Evolutionary conservation across 768 basidiomycete species (phyloP).

Genomic region (Tephrocybe sp.): DNA sequence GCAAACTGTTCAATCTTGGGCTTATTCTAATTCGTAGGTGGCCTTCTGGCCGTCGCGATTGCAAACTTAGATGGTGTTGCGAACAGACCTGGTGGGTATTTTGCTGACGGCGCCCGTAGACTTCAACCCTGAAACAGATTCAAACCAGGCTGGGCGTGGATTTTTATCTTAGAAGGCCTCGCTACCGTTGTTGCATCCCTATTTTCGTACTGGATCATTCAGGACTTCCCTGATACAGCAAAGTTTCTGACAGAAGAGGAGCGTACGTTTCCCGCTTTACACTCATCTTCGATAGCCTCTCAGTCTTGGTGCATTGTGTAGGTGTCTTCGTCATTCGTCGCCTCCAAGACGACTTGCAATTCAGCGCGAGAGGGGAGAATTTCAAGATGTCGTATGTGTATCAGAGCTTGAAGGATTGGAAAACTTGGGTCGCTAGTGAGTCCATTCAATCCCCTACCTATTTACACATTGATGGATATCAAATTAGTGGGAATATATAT

Average conservation of each 20-base stretch:
- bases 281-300: background rate
- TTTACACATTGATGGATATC: background rate
- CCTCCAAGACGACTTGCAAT: slow-evolving; percentile 62
- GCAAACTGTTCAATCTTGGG: background rate
- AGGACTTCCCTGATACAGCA: slow-evolving; percentile 78
- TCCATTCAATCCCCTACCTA: background rate
- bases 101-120: slow-evolving; percentile 32
- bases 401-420: slow-evolving; percentile 68
- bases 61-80: slow-evolving; percentile 71
- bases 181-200: slow-evolving; percentile 60
- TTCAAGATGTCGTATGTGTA: slow-evolving; percentile 56
- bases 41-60: slow-evolving; percentile 65
- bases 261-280: slow-evolving; percentile 32
- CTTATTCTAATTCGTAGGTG: slow-evolving; percentile 38
- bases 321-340: slow-evolving; percentile 65
- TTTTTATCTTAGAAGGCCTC: slow-evolving; percentile 75
- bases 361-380: slow-evolving; percentile 62
- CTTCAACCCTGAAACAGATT: background rate
- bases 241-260: slow-evolving; percentile 68
- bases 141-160: slow-evolving; percentile 58
- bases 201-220: slow-evolving; percentile 70
- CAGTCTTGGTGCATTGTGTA: slow-evolving; percentile 18
- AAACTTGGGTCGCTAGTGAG: slow-evolving; percentile 71
- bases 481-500: slow-evolving; percentile 68
- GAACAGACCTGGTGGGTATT: slow-evolving; percentile 52